A percentile compares a stretch with the other conserved stretches of the same genome.
Evolutionary conservation across 2,329 filamentous ascomycete genomes (phyloP).

Genomic region (Talaromyces sp.): DNA sequence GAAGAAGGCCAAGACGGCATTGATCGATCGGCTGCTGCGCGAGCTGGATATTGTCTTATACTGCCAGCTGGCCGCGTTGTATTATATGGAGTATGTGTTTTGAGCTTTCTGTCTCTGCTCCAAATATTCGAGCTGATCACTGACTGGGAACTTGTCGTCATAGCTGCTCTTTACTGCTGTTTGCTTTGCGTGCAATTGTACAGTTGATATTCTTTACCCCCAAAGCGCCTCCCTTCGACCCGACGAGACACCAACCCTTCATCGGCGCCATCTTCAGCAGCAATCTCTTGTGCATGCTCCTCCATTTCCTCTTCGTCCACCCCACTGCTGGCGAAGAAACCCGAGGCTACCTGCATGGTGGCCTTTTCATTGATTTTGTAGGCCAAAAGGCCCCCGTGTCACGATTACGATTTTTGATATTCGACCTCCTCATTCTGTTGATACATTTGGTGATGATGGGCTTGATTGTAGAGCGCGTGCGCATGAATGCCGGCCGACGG

Average conservation of each 20-base stretch:
- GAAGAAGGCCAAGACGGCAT: slow-evolving; percentile 35
- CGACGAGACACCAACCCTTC: slow-evolving; percentile 47
- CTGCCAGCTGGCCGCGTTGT: slow-evolving; percentile 55
- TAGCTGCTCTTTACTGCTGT: slow-evolving; percentile 55
- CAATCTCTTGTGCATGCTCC: slow-evolving; percentile 51
- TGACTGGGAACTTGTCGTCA: not conserved
- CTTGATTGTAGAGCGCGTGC: slow-evolving; percentile 47
- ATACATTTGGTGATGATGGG: slow-evolving; percentile 55
- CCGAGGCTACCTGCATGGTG: slow-evolving; percentile 55
- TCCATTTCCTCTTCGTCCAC: slow-evolving; percentile 50
- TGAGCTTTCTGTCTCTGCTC: not conserved
- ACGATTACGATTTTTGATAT: slow-evolving; percentile 44
- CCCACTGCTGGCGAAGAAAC: slow-evolving; percentile 47
- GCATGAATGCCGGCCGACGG: slow-evolving; percentile 29
- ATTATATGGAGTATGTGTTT: slow-evolving; percentile 56
- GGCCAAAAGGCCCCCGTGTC: slow-evolving; percentile 54
- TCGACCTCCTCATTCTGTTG: slow-evolving; percentile 50
- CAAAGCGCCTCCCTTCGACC: slow-evolving; percentile 48
- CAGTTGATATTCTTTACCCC: slow-evolving; percentile 56
- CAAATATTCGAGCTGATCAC: not conserved
- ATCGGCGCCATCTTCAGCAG: slow-evolving; percentile 48
- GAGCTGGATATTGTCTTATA: slow-evolving; percentile 56
- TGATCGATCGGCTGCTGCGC: slow-evolving; percentile 52
- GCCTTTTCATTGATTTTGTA: slow-evolving; percentile 59
- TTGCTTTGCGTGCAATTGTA: slow-evolving; percentile 49